These are phyloP conservation scores for Heterobasidion parviporum DNA, from an alignment of 1,284 basidiomycete species.

Conservation along the genomic window DNA sequence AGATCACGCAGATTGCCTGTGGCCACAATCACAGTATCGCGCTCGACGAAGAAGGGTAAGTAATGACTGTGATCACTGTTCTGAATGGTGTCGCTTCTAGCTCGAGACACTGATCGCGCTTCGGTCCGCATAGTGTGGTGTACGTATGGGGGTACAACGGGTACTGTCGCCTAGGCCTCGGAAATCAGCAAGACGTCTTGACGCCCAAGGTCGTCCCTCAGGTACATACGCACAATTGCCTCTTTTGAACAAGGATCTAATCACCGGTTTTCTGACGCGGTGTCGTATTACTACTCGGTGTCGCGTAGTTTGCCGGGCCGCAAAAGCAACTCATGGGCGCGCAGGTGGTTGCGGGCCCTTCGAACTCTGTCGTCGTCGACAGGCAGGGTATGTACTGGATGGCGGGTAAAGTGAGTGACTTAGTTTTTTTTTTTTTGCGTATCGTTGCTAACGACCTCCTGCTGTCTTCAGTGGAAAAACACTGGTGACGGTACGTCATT, in stretches of 20 bases:
- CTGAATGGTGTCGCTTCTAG: background rate
- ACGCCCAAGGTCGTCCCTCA: constrained; percentile 74
- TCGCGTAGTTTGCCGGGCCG: constrained; percentile 59
- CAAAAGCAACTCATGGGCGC: constrained; percentile 58
- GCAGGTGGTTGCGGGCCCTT: constrained; percentile 71
- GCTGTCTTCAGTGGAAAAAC: constrained; percentile 72
- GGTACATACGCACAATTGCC: constrained; percentile 21
- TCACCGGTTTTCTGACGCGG: background rate
- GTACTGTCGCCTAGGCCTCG: constrained; percentile 74
- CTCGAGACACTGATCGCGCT: background rate
- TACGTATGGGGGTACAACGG: constrained; percentile 87
- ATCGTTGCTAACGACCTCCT: background rate
- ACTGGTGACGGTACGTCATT: constrained; percentile 71
- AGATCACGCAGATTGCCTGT: constrained; percentile 75
- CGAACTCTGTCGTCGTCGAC: constrained; percentile 81
- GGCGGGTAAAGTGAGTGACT: constrained; percentile 60
- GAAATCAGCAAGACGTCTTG: constrained; percentile 77
- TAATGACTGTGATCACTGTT: background rate
- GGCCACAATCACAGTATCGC: constrained; percentile 86
- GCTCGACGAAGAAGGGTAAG: constrained; percentile 67
- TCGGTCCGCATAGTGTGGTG: constrained; percentile 40
- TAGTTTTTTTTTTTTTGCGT: constrained; percentile 4
- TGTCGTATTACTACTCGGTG: background rate
- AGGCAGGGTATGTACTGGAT: constrained; percentile 78
- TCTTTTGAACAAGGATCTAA: background rate